These are phyloP conservation scores for Rhodofomes roseus DNA, from an alignment of 1,284 basidiomycete species.

Conservation along the genomic window DNA sequence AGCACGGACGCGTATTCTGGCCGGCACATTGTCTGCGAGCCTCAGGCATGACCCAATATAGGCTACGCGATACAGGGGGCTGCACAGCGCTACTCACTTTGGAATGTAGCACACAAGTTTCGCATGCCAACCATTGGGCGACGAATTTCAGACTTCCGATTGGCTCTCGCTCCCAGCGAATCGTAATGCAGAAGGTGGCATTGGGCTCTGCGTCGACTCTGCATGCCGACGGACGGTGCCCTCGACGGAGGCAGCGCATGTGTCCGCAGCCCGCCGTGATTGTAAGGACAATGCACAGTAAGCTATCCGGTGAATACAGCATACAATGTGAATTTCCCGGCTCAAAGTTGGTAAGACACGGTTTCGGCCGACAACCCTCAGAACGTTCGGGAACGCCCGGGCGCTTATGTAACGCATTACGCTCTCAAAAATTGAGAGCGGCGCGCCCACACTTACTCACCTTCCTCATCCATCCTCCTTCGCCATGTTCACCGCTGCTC, in stretches of 20 bases:
- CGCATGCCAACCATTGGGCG: background rate
- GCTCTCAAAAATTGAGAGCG: constrained; percentile 21
- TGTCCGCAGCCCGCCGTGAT: too few relatives aligned
- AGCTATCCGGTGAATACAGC: background rate
- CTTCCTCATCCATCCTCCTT: constrained; percentile 36
- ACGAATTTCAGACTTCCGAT: background rate
- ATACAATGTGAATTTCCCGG: background rate
- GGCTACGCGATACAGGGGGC: background rate
- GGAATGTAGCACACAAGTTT: background rate
- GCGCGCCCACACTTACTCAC: constrained; percentile 25
- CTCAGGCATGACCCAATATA: background rate
- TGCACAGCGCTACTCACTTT: background rate
- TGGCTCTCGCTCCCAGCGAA: background rate
- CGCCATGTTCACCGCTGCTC: constrained; percentile 63
- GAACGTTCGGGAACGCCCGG: constrained; percentile 13
- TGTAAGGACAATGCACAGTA: background rate
- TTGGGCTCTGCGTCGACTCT: background rate
- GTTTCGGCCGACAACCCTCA: background rate
- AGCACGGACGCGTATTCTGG: background rate
- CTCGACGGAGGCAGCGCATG: too few relatives aligned
- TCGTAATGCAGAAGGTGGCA: background rate
- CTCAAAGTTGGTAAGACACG: background rate
- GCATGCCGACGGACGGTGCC: too few relatives aligned
- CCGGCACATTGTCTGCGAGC: background rate
- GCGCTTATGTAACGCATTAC: constrained; percentile 21